Evolutionary conservation across 2,329 filamentous ascomycete species (phyloP).

Genomic region (Ophiostoma ips): DNA sequence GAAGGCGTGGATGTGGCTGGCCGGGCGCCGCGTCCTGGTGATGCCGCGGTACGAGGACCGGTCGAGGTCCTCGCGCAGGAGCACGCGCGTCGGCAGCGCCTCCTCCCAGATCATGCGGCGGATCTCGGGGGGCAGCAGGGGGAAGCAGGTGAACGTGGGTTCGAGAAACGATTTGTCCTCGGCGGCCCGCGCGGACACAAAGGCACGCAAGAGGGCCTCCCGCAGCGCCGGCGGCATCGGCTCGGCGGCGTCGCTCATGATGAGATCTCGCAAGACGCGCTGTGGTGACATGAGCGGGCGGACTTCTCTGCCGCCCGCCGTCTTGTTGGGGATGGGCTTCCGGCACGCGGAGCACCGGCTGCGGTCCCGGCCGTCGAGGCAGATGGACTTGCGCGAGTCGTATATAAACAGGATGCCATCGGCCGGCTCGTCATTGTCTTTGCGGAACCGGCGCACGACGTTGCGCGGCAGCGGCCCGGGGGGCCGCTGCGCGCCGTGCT

Average conservation of each 20-base stretch:
- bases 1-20: constrained; percentile 1
- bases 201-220: constrained; percentile 8
- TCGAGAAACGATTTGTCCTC: too few relatives aligned
- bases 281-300: constrained; percentile 6
- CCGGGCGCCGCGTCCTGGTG: not conserved
- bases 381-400: constrained; percentile 5
- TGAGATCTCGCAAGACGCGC: constrained; percentile 12
- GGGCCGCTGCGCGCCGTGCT: not conserved
- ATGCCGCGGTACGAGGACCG: not conserved
- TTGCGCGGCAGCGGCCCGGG: constrained; percentile 6
- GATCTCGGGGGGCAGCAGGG: constrained; percentile 10
- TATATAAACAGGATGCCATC: not conserved
- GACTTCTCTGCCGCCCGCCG: too few relatives aligned
- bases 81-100: constrained; percentile 10
- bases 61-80: constrained; percentile 9
- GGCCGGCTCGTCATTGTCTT: constrained; percentile 10
- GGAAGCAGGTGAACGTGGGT: constrained; percentile 6
- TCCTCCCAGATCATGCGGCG: constrained; percentile 13
- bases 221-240: constrained; percentile 7
- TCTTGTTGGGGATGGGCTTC: too few relatives aligned
- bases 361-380: constrained; percentile 5
- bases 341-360: constrained; percentile 7
- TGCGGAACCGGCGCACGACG: constrained; percentile 7
- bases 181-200: not conserved
- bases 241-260: constrained; percentile 9